Evolutionary conservation across 306 rosid genomes (phyloP), one percentile per base, ranked within the genome.

Genomic region (Clitoria ternatea): DNA sequence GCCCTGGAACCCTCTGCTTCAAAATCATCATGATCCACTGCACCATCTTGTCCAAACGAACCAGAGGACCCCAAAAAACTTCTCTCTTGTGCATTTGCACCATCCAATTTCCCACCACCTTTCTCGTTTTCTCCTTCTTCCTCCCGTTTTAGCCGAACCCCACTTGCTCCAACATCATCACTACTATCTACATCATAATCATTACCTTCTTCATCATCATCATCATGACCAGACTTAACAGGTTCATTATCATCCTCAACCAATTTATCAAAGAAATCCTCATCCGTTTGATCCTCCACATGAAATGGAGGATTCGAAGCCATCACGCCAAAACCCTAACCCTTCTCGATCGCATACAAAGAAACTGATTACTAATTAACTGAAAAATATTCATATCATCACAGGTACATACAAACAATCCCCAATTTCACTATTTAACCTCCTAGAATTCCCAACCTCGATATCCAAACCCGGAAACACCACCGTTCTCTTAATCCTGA

Each of bases 281-380:
- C 96, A 55, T 90, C 98, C 44, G 96, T 90, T 48, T 88, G 92
- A 86, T 92, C 98, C 92, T 92, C 98, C 95, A 83, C 77, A 27
- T 79, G 90, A 72, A 81, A 86, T 69, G 95, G 92, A 92, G 95
- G 96, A 87, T 81, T 84, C 35, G 96, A 74, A 83, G 95, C 96
- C 98, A 92, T 92, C 77, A 48, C 30, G 27, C 32, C 75, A 69
- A 74, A 76, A 62, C 88, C 85, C 53, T 48, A 72, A 35, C 10
- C 78, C 81, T 78, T 69, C 50, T 36, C 3, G 60, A 82, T 61
- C 54, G 40, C 65, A 39, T 61, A 29, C 14, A 14, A 43, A 27
- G 70, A 68, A 1, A 45, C 54, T 65, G 44, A 15, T 59, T 13
- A 63, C 9, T 42, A 47, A 70, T 63, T 63, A 72, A 47, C 73